Conservation (phyloP, 768 basidiomycete genomes). For the Mrakia blollopis region DNA sequence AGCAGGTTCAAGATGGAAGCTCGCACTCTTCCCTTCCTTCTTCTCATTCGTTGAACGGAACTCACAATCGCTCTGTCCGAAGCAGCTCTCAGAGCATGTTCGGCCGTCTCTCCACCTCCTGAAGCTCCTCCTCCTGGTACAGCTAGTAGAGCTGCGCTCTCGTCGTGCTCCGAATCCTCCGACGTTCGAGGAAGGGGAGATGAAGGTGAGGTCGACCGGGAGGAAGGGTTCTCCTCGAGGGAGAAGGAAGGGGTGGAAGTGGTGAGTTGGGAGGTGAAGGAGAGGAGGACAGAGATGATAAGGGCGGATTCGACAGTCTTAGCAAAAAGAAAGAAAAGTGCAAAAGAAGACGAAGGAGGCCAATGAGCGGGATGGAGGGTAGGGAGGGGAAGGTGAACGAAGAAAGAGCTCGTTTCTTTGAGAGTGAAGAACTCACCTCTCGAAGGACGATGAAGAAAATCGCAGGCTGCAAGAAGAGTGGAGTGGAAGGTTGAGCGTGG, state of each 20-base stretch:
- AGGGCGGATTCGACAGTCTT: slow-evolving; percentile 28
- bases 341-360: not conserved
- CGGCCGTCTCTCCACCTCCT: not conserved
- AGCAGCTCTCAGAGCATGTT: not conserved
- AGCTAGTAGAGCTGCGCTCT: not conserved
- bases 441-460: slow-evolving; percentile 27
- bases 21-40: not conserved
- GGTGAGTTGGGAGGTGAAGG: slow-evolving; percentile 30
- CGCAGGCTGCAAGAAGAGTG: not conserved
- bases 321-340: not conserved
- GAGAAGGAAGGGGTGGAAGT: slow-evolving; percentile 17
- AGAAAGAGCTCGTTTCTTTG: not conserved
- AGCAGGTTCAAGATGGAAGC: not conserved
- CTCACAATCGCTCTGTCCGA: not conserved
- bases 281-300: slow-evolving; percentile 31
- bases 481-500: not conserved
- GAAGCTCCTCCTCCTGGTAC: not conserved
- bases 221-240: slow-evolving; percentile 2
- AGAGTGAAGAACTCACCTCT: slow-evolving; percentile 12
- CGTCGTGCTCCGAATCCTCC: not conserved
- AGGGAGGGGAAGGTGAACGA: not conserved
- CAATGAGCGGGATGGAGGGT: not conserved
- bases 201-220: not conserved
- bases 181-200: not conserved
- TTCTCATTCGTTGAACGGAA: not conserved